A percentile compares a stretch with the other conserved stretches of the same genome.
Conservation (phyloP, 2,329 filamentous ascomycete species). For the Colletotrichum tropicicola region DNA sequence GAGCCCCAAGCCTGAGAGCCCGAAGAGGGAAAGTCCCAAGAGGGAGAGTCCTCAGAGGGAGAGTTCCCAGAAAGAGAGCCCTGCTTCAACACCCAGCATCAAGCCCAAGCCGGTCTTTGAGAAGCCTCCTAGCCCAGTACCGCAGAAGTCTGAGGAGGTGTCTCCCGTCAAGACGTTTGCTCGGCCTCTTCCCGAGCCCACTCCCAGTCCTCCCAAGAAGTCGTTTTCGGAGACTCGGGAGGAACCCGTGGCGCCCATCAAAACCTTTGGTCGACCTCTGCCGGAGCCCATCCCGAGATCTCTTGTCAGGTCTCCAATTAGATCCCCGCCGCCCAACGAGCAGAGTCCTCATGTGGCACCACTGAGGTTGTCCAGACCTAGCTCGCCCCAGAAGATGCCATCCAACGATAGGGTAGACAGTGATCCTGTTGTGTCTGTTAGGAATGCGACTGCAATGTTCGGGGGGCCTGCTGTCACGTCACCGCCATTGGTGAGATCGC, state of each 20-base stretch:
- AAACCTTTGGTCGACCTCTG: slow-evolving; percentile 40
- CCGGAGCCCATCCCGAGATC: slow-evolving; percentile 34
- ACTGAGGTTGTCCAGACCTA: slow-evolving; percentile 44
- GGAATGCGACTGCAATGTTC: slow-evolving; percentile 43
- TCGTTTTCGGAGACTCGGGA: slow-evolving; percentile 13
- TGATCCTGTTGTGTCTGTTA: slow-evolving; percentile 48
- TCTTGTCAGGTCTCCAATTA: slow-evolving; percentile 11
- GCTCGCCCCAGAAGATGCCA: slow-evolving; percentile 37
- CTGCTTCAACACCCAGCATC: slow-evolving; percentile 13
- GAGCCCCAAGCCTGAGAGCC: slow-evolving; percentile 31
- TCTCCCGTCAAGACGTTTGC: slow-evolving; percentile 47
- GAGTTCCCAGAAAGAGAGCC: slow-evolving; percentile 32
- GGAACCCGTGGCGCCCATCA: slow-evolving; percentile 44
- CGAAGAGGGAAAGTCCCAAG: slow-evolving; percentile 20
- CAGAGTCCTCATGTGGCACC: slow-evolving; percentile 41
- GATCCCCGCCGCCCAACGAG: slow-evolving; percentile 20
- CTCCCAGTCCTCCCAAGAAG: slow-evolving; percentile 38
- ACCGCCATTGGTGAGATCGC: slow-evolving; percentile 7
- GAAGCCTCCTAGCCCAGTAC: slow-evolving; percentile 16
- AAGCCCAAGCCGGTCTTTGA: slow-evolving; percentile 27
- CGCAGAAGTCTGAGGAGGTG: slow-evolving; percentile 32
- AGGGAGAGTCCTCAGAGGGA: not conserved
- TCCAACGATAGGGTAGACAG: slow-evolving; percentile 36
- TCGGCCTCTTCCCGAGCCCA: slow-evolving; percentile 37
- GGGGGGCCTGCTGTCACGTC: slow-evolving; percentile 34